These are phyloP conservation scores for Fonsecaea multimorphosa DNA, from an alignment of 2,329 filamentous ascomycete species.

Conservation along the genomic window DNA sequence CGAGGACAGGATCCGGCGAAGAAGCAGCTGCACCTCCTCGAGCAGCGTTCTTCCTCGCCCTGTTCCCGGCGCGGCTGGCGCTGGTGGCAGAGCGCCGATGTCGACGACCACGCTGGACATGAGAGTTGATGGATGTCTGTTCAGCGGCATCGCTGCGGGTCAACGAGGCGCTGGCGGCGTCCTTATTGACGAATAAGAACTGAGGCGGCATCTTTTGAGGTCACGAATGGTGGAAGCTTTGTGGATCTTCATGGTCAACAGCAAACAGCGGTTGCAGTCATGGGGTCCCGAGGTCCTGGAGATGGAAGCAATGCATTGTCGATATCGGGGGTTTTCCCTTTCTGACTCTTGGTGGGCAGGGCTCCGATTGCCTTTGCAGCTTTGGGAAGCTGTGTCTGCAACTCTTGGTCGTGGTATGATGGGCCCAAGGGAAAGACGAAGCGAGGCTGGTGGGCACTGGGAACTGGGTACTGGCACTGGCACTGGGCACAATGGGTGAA, in stretches of 20 bases:
- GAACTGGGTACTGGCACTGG: too few relatives aligned
- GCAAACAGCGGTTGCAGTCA: slow-evolving; percentile 13
- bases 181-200: slow-evolving; percentile 39
- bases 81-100: slow-evolving; percentile 29
- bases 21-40: slow-evolving; percentile 6
- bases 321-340: not conserved
- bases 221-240: slow-evolving; percentile 13
- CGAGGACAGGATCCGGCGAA: slow-evolving; percentile 8
- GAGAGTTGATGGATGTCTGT: slow-evolving; percentile 36
- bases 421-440: slow-evolving; percentile 2
- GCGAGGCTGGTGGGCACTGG: slow-evolving; percentile 11
- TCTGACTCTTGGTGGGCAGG: not conserved
- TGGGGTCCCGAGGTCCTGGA: not conserved
- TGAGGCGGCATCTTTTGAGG: slow-evolving; percentile 29
- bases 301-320: slow-evolving; percentile 2
- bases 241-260: slow-evolving; percentile 28
- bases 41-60: slow-evolving; percentile 15
- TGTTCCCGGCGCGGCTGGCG: slow-evolving; percentile 21
- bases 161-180: slow-evolving; percentile 31
- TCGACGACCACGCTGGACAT: slow-evolving; percentile 35
- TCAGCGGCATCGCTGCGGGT: slow-evolving; percentile 35
- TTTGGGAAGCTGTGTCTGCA: not conserved
- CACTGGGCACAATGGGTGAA: slow-evolving; percentile 3
- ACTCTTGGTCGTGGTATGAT: slow-evolving; percentile 5
- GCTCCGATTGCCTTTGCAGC: not conserved